These are phyloP conservation scores for Penicillium soppii DNA, from an alignment of 495 filamentous ascomycete genomes.

Conservation along the genomic window DNA sequence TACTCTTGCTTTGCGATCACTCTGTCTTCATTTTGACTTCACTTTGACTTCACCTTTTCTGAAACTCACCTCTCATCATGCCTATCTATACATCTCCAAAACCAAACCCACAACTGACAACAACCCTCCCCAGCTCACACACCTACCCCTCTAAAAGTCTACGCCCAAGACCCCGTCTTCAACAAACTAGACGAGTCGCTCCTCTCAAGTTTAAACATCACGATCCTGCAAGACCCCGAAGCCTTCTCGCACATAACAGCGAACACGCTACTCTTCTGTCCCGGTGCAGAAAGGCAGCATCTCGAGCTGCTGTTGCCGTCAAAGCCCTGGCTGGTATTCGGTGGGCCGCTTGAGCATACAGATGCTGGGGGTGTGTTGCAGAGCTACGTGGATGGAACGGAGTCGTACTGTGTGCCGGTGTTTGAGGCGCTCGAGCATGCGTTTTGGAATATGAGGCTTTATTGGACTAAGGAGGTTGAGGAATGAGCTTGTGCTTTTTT, in stretches of 20 bases:
- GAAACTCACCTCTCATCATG: not conserved
- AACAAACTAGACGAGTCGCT: slow-evolving; percentile 59
- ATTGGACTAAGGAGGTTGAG: slow-evolving; percentile 14
- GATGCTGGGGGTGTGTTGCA: slow-evolving; percentile 27
- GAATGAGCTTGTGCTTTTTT: not conserved
- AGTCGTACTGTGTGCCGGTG: slow-evolving; percentile 27
- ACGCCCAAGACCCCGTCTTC: slow-evolving; percentile 73
- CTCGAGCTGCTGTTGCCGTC: slow-evolving; percentile 31
- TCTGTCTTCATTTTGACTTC: not conserved
- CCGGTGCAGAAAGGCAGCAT: slow-evolving; percentile 43
- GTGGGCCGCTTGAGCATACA: slow-evolving; percentile 35
- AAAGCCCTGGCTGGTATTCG: slow-evolving; percentile 33
- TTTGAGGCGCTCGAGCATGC: slow-evolving; percentile 41
- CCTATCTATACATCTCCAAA: not conserved
- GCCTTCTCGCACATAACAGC: slow-evolving; percentile 55
- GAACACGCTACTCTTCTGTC: slow-evolving; percentile 62
- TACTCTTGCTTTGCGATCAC: not conserved
- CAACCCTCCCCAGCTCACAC: not conserved
- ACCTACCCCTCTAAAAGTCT: slow-evolving; percentile 26
- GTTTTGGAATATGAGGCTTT: slow-evolving; percentile 46
- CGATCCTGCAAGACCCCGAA: slow-evolving; percentile 54
- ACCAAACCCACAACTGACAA: not conserved
- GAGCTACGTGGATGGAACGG: slow-evolving; percentile 18
- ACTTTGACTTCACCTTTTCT: not conserved
- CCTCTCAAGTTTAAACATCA: slow-evolving; percentile 50